phyloP scores from a whole-genome alignment of 1,284 basidiomycete species.

The Sporisorium scitamineum region DNA sequence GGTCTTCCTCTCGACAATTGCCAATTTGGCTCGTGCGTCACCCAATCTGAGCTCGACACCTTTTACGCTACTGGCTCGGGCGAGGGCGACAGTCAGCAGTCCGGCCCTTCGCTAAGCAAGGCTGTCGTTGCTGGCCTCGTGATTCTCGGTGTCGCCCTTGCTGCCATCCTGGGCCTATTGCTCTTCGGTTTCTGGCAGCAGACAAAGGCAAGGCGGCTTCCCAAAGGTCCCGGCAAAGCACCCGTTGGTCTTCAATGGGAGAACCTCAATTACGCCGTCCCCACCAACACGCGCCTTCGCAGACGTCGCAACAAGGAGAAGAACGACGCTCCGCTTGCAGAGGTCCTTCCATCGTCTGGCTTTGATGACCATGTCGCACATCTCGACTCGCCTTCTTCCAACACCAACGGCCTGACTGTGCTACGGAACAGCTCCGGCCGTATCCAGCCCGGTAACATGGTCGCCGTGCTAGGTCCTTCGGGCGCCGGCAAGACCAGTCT shows the following conservation, averaged over 20 bases:
- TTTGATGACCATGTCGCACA: slow-evolving; percentile 10
- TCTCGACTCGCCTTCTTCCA: slow-evolving; percentile 13
- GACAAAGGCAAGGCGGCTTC: slow-evolving; percentile 33
- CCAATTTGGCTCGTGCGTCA: slow-evolving; percentile 52
- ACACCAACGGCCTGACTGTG: slow-evolving; percentile 7
- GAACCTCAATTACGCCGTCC: slow-evolving; percentile 41
- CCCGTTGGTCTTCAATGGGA: slow-evolving; percentile 55
- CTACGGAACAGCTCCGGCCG: slow-evolving; percentile 38
- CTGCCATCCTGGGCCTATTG: slow-evolving; percentile 33
- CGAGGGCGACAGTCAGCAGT: slow-evolving; percentile 3
- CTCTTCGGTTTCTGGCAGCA: slow-evolving; percentile 35
- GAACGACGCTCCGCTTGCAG: not conserved
- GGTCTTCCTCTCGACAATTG: slow-evolving; percentile 55
- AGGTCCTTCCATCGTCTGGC: slow-evolving; percentile 8
- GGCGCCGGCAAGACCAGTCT: slow-evolving; percentile 62
- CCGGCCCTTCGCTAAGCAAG: slow-evolving; percentile 32
- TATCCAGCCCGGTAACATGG: slow-evolving; percentile 52
- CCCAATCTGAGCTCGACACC: slow-evolving; percentile 41
- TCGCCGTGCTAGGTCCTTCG: slow-evolving; percentile 55
- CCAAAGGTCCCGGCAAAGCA: slow-evolving; percentile 15
- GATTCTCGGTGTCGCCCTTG: slow-evolving; percentile 49
- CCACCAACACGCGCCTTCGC: slow-evolving; percentile 10
- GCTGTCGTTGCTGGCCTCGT: slow-evolving; percentile 56
- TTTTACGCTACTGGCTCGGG: slow-evolving; percentile 40
- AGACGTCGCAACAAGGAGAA: slow-evolving; percentile 4